A percentile compares a stretch with the other conserved stretches of the same genome.
Conservation (phyloP, 2,329 filamentous ascomycete genomes). For the Talaromyces sp. region DNA sequence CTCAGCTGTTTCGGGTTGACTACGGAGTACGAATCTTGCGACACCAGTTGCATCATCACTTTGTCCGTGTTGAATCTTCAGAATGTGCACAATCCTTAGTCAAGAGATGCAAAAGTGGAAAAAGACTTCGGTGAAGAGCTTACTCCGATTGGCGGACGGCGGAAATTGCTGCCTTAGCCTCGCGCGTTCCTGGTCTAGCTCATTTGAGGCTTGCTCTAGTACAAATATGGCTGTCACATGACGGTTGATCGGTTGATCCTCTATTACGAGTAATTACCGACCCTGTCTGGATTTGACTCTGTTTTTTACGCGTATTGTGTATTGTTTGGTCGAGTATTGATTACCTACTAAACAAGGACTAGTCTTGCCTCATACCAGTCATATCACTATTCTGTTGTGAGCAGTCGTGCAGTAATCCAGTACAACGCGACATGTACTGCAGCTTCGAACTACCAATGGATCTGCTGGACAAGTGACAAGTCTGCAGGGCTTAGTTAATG, state of each 20-base stretch:
- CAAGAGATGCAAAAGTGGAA: neutral
- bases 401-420: neutral
- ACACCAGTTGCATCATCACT: constrained; percentile 7
- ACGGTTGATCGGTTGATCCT: neutral
- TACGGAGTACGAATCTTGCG: neutral
- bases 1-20: constrained; percentile 5
- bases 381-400: neutral
- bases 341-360: neutral
- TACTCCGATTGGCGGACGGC: neutral
- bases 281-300: neutral
- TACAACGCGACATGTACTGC: neutral
- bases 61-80: neutral
- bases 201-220: neutral
- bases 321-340: neutral
- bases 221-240: neutral
- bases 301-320: neutral
- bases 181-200: constrained; percentile 1
- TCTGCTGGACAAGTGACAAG: neutral
- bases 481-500: neutral
- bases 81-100: neutral
- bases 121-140: neutral
- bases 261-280: neutral
- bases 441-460: neutral
- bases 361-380: neutral
- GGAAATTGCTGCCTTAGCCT: constrained; percentile 9